Base-by-base conservation (phyloP, 257 asterid genomes). In the Ophiorrhiza pumila region DNA sequence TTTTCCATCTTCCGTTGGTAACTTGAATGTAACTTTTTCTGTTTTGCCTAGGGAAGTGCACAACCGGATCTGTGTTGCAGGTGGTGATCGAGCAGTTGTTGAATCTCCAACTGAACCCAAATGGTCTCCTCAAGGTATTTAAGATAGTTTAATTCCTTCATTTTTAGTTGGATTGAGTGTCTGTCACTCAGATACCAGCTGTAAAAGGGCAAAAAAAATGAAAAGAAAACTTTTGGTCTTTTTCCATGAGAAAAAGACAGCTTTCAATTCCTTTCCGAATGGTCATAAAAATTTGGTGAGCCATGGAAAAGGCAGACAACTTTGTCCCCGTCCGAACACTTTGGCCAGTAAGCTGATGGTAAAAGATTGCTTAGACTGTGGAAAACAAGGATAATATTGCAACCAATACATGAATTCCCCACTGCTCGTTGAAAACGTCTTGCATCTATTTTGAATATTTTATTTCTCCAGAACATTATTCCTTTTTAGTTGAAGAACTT, bases 81-180 rank as follows among this genome's bases (percentile, higher is more conserved):
- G 99, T 53, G 96, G 97, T 65, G 93, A 91, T 83, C 83, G 78
- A 50, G 82, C 85, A 49, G 71, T 91, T 70, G 84, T 88, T 70
- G 99, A 94, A 82, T 90, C 99, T 77, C 96, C 96, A 69, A 85
- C 88, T 79, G 99, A 94, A 84, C 99, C 99, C 68, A 92, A 86
- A 88, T 94, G 99, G 99, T 94, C 99, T 57, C 87, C 89, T 70
- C 90, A 94, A 91, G 99, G 99, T 94, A 85, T 74, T 53, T 46
- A 23, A 67, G 27, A 31, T 45, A 58, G 41, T 14, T 76, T 65
- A 50, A 2, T 22, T 52, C 14, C 10, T 64, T 68, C 46, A 9
- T 39, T 53, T 49, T 31, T 68, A 32, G 37, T 49, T 68, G 5
- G 68, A 27, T 25, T 59, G 57, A 42, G 13, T 34, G 14, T 65